Percentiles rank a stretch among this genome's conserved stretches.
phyloP scores from a whole-genome alignment of 78 protist genomes.

The Dictyostelium firmibasis region DNA sequence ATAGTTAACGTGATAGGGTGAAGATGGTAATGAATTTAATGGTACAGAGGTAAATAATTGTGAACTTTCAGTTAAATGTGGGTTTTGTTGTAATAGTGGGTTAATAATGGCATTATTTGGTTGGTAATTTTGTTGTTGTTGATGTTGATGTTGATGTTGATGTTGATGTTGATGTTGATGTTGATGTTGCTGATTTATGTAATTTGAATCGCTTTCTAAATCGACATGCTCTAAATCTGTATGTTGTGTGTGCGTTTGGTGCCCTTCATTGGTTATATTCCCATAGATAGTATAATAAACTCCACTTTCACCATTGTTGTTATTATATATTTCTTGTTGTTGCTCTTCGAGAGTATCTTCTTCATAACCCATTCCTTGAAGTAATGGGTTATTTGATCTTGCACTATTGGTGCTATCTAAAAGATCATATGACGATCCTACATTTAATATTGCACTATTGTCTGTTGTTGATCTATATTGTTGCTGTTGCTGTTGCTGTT shows the following conservation, averaged over 20 bases:
- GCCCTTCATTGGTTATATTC: neutral
- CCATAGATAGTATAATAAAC: neutral
- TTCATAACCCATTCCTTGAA: slow-evolving; percentile 40
- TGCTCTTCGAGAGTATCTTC: neutral
- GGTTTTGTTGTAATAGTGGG: neutral
- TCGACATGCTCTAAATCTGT: neutral
- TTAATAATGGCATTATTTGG: neutral
- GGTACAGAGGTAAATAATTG: slow-evolving; percentile 39
- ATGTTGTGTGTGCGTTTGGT: neutral
- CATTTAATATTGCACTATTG: neutral
- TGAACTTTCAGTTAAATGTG: neutral
- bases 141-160: neutral
- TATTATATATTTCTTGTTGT: neutral
- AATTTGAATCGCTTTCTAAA: neutral
- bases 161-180: neutral
- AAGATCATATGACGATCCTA: neutral
- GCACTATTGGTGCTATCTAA: neutral
- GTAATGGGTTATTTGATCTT: slow-evolving; percentile 28
- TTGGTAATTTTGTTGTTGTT: neutral
- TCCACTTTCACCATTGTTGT: neutral
- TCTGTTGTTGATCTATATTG: neutral
- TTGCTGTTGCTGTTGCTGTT: neutral
- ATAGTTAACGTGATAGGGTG: neutral
- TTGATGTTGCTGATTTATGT: neutral
- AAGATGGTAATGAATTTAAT: slow-evolving; percentile 21